A percentile compares a stretch with the other conserved stretches of the same genome.
Conservation (phyloP, 257 asterid species). For the Solanum phureja region DNA sequence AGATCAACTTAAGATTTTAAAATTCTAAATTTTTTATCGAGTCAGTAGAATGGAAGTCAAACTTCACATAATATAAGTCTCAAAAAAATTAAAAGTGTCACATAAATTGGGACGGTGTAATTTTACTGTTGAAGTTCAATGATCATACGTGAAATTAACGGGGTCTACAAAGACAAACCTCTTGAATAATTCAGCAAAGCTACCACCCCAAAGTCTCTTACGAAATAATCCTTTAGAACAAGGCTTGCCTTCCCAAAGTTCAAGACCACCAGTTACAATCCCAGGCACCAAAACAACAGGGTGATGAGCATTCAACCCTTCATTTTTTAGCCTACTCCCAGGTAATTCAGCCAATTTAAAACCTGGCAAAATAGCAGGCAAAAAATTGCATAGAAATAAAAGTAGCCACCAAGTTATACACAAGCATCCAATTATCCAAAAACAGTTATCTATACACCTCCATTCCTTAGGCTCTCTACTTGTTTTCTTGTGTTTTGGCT, state of each 20-base stretch:
- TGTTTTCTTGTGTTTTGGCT: constrained; percentile 1
- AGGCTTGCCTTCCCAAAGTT: constrained; percentile 92
- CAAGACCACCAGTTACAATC: constrained; percentile 85
- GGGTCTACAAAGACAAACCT: constrained; percentile 30
- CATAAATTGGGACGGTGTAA: not conserved
- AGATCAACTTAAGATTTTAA: not conserved
- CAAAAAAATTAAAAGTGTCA: not conserved
- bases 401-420: constrained; percentile 73
- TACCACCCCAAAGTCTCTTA: constrained; percentile 79
- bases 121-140: not conserved
- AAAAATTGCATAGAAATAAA: constrained; percentile 32
- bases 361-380: constrained; percentile 35
- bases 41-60: not conserved
- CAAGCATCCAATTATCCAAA: constrained; percentile 55
- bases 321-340: constrained; percentile 43
- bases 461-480: constrained; percentile 23
- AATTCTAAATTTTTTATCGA: not conserved
- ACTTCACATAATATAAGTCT: not conserved
- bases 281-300: constrained; percentile 89
- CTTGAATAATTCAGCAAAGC: constrained; percentile 60
- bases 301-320: constrained; percentile 42
- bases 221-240: constrained; percentile 74
- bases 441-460: constrained; percentile 57
- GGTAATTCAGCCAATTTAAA: constrained; percentile 42
- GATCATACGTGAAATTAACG: not conserved